phyloP scores from a whole-genome alignment of 257 asterid species.

The Marsdenia floribunda region DNA sequence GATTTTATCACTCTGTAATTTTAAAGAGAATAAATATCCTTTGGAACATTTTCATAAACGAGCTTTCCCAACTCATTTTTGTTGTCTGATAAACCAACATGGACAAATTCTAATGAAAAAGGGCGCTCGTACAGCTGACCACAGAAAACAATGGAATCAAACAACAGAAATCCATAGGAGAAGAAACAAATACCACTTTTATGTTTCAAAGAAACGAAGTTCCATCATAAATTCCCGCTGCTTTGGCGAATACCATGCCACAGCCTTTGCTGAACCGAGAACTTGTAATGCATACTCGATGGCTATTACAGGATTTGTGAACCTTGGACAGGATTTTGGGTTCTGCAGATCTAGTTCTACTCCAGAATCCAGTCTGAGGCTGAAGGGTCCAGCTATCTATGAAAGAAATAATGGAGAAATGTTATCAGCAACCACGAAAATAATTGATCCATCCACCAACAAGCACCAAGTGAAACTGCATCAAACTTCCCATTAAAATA shows the following conservation, averaged over 20 bases:
- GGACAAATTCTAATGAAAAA: not conserved
- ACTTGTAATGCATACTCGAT: slow-evolving; percentile 75
- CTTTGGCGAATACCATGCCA: slow-evolving; percentile 78
- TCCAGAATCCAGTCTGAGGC: slow-evolving; percentile 67
- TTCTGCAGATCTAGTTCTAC: slow-evolving; percentile 49
- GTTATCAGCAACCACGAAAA: not conserved
- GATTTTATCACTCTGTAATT: no score
- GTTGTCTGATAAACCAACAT: not conserved
- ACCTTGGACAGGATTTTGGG: slow-evolving; percentile 31
- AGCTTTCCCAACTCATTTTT: no score
- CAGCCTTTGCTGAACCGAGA: slow-evolving; percentile 81
- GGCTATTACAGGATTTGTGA: slow-evolving; percentile 61
- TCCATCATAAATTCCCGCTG: slow-evolving; percentile 80
- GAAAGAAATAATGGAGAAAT: not conserved
- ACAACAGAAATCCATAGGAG: not conserved
- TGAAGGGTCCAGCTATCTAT: slow-evolving; percentile 89
- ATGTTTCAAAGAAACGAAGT: slow-evolving; percentile 65
- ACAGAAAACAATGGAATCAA: no score
- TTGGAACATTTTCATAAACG: no score
- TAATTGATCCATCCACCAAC: not conserved
- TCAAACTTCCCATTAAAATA: not conserved
- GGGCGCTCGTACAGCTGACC: not conserved
- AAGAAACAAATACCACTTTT: not conserved
- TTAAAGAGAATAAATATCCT: no score
- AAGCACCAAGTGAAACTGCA: not conserved